Evolutionary conservation across 495 filamentous ascomycete species (phyloP), one percentile per base, ranked within the genome.

Genomic region (Penicillium desertorum): DNA sequence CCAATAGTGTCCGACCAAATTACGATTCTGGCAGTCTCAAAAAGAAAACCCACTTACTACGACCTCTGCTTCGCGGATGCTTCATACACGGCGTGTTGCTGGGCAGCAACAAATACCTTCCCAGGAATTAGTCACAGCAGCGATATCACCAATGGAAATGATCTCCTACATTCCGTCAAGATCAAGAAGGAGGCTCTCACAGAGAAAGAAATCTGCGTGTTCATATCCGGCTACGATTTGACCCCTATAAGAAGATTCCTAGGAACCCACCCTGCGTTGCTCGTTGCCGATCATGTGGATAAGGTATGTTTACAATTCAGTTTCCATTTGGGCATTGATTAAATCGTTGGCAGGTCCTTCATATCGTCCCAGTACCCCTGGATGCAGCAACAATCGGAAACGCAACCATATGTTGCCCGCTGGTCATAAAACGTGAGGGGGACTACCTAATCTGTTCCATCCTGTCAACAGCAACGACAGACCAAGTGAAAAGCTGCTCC

Each of bases 331-430:
- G 14, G 25, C 16, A 5, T 46, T 27, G 1, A 17, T 51, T 20
- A 27, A 49, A 36, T 16, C 10, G 29, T 32, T 16, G 1, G 29
- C 49, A 68, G 65, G 50, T 60, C 46, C 58, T 69, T 17, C 64
- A 69, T 34, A 64, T 69, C 30, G 37, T 69, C 23, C 63, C 66
- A 42, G 63, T 69, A 8, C 66, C 66, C 4, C 36, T 69, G 36
- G 63, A 69, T 51, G 53, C 55, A 47, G 66, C 66, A 2, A 59
- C 66, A 58, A 64, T 69, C 44, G 63, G 63, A 57, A 53, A 69
- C n/a, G 66, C 66, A 1, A 66, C 60, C 7, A 60, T 67, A 12
- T 69, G 66, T 29, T 66, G 61, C 45, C 63, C 66, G 22, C 22
- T 69, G 45, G 63, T 64, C 2, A 58, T 69, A 17, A 69, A 66